Evolutionary conservation across 2,329 filamentous ascomycete genomes (phyloP).

Genomic region (Fusarium clavum): DNA sequence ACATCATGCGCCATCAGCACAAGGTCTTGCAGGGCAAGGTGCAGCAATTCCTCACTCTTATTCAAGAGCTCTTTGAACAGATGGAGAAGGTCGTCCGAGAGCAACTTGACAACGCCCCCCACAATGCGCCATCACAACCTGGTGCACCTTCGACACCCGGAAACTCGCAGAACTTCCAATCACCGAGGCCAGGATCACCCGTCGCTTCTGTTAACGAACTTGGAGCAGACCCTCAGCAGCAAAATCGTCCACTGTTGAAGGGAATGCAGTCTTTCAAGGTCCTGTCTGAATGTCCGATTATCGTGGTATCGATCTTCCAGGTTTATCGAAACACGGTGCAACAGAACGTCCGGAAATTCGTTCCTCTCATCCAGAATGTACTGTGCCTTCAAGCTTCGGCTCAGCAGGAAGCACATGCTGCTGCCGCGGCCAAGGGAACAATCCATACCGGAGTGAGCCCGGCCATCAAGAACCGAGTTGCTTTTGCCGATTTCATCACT

Average conservation of each 20-base stretch:
- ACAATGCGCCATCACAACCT: slow-evolving; percentile 62
- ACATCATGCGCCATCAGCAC: slow-evolving; percentile 92
- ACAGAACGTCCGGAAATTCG: slow-evolving; percentile 89
- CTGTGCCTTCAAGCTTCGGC: slow-evolving; percentile 90
- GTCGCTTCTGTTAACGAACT: slow-evolving; percentile 85
- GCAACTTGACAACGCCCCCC: slow-evolving; percentile 84
- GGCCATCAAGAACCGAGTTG: slow-evolving; percentile 90
- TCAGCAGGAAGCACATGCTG: slow-evolving; percentile 89
- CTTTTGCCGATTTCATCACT: slow-evolving; percentile 97
- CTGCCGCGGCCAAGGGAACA: slow-evolving; percentile 81
- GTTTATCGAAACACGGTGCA: slow-evolving; percentile 84
- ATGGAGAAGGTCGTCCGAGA: slow-evolving; percentile 96
- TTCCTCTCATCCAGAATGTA: slow-evolving; percentile 92
- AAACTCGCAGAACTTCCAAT: slow-evolving; percentile 80
- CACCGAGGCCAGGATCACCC: slow-evolving; percentile 89
- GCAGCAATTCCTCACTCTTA: slow-evolving; percentile 89
- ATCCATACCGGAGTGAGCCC: slow-evolving; percentile 94
- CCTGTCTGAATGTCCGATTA: slow-evolving; percentile 96
- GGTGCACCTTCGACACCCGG: slow-evolving; percentile 75
- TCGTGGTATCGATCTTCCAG: slow-evolving; percentile 98
- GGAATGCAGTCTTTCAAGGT: slow-evolving; percentile 99
- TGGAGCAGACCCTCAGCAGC: slow-evolving; percentile 82
- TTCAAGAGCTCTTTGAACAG: slow-evolving; percentile 94
- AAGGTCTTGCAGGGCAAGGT: slow-evolving; percentile 83
- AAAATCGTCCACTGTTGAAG: slow-evolving; percentile 82